Base-by-base conservation (phyloP, 78 protist species). In the Dictyostelium citrinum region DNA sequence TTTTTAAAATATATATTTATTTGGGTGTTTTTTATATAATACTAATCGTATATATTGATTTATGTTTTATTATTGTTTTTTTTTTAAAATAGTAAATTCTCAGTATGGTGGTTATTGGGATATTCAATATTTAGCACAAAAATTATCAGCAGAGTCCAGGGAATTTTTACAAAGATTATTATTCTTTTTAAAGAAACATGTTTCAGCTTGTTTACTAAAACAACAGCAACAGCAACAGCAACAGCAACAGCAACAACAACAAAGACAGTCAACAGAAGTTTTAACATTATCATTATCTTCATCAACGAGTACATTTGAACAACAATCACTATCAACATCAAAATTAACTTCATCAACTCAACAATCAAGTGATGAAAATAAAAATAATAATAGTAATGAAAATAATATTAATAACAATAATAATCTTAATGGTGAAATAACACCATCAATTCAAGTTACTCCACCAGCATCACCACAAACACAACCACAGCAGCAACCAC, bases 71-170 rank as follows among this genome's bases (percentile, higher is more conserved):
- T n/a, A n/a, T n/a, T n/a, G n/a, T n/a, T 41, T 67, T 71, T 43
- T 10, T 12, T 5, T n/a, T 22, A n/a, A n/a, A n/a, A n/a, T n/a
- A 88, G 84, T 78, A 14, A 75, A 58, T 31, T 78, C 93, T 11
- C 49, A 67, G 33, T 72, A 67, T 78, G 93, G 93, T 49, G 93
- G 93, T 22, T 78, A 68, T 67, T 88, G 82, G 81, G 93, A 88
- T 68, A 78, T 88, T 17, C 93, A 88, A 33, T 88, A 43, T 46
- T 11, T 78, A 31, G 82, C 80, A 10, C 82, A 79, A 11, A 76
- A 68, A 33, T 39, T 88, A 46, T 72, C 74, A 9, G 45, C 20
- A 43, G 93, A 88, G 22, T 24, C 55, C 0, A 88, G 80, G 49
- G 85, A 88, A 29, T 45, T 24, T 14, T 70, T 88, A 22, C 85